These are phyloP conservation scores for Plasmodium billcollinsi DNA, from an alignment of 169 alveolate species.

Conservation along the genomic window DNA sequence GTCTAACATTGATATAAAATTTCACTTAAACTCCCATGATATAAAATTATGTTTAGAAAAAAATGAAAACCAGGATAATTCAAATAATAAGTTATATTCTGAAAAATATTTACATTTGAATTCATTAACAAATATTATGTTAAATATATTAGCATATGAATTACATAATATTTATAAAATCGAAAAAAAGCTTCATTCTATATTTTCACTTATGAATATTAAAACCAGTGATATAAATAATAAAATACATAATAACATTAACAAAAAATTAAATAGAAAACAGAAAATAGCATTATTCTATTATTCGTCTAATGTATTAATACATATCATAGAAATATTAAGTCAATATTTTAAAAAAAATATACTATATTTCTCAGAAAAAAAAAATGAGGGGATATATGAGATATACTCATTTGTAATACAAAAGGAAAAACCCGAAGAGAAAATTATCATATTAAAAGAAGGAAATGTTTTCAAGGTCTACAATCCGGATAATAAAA, in stretches of 20 bases:
- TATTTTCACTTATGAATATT: slow-evolving; percentile 41
- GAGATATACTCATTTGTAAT: slow-evolving; percentile 35
- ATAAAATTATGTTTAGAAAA: slow-evolving; percentile 24
- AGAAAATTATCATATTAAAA: slow-evolving; percentile 27
- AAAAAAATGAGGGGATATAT: slow-evolving; percentile 16
- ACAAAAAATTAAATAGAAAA: slow-evolving; percentile 27
- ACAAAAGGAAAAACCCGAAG: background rate
- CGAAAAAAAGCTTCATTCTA: slow-evolving; percentile 10
- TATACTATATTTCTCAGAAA: slow-evolving; percentile 35
- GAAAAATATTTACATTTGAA: slow-evolving; percentile 22
- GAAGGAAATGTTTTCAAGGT: slow-evolving; percentile 29
- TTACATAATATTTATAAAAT: slow-evolving; percentile 33
- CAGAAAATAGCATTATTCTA: slow-evolving; percentile 52
- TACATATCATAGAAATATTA: slow-evolving; percentile 49
- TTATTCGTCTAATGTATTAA: slow-evolving; percentile 48
- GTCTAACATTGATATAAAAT: slow-evolving; percentile 24
- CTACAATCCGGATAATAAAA: slow-evolving; percentile 3
- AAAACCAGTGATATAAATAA: slow-evolving; percentile 22
- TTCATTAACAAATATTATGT: slow-evolving; percentile 30
- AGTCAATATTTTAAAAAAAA: slow-evolving; percentile 55
- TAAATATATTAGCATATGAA: slow-evolving; percentile 67
- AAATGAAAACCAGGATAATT: background rate
- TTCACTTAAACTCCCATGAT: slow-evolving; percentile 34
- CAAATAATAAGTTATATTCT: too few species aligned
- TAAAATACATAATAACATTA: slow-evolving; percentile 14